Evolutionary conservation across 2,329 filamentous ascomycete genomes (phyloP), one percentile per base, ranked within the genome.

Genomic region (Penicillium crustosum): DNA sequence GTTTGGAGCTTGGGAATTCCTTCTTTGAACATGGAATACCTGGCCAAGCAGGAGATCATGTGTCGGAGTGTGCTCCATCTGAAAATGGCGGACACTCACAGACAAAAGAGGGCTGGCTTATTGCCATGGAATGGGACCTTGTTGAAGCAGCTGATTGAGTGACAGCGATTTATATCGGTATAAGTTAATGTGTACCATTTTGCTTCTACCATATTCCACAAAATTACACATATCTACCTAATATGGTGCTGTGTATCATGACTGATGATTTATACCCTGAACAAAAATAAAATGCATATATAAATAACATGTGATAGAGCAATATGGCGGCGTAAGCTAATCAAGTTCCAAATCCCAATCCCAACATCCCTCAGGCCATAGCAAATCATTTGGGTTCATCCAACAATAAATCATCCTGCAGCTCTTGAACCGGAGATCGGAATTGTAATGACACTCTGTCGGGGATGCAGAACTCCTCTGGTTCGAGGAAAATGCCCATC

Each of bases 41-140:
- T 17, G 17, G 12, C 8, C 21, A 27, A 13, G 8, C 21, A 15
- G 13, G 10, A 35, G 8, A 5, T 9, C 6, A 49, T 3, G 23
- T 23, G 0, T n/a, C 49, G 23, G 41, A 47, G 9, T 21, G n/a
- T 6, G 49, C 41, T 15, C 17, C 10, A 13, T 6, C 21, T 33
- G 31, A 25, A 27, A 33, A 42, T 39, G 27, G 25, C 9, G 31
- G 15, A 8, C 8, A 25, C 10, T 8, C 19, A 17, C 38, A 45
- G 8, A 17, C 5, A 4, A 38, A 61, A 33, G 63, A 67, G 29
- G 65, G 57, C 27, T 78, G 76, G 73, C 60, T 73, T 15, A 68
- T 78, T 23, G 70, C 67, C 23, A 69, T 75, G 65, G 73, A 77
- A 58, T 78, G 76, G 76, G 73, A 76, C 57, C 43, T 77, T n/a